A percentile compares a stretch with the other conserved stretches of the same genome.
Conservation (phyloP, 2,329 filamentous ascomycete genomes). For the Ilyonectria mors-panacis region DNA sequence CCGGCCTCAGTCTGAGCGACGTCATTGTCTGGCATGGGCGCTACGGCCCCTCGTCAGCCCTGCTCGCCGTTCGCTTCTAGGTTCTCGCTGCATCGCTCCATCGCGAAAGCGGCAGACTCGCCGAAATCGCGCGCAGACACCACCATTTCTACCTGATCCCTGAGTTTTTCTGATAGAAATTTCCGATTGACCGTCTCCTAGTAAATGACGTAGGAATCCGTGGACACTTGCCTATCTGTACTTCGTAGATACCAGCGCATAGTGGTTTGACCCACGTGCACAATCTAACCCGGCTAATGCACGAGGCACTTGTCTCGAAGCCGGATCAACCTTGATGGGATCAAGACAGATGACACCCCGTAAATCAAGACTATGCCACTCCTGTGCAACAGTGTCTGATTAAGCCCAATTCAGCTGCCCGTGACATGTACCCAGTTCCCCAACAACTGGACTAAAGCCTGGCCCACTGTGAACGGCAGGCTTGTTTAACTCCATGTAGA, state of each 20-base stretch:
- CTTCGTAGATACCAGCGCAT: neutral
- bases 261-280: neutral
- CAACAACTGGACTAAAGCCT: too few species aligned
- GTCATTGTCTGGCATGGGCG: conserved; percentile 42
- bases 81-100: conserved; percentile 8
- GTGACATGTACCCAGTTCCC: too few species aligned
- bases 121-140: conserved; percentile 2
- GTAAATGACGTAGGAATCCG: neutral
- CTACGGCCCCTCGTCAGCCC: conserved; percentile 11
- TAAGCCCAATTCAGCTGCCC: too few species aligned
- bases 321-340: neutral
- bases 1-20: conserved; percentile 36
- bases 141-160: neutral
- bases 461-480: too few species aligned
- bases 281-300: neutral
- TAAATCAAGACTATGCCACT: neutral
- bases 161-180: neutral
- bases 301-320: neutral
- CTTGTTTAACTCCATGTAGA: too few species aligned
- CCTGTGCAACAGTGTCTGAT: neutral
- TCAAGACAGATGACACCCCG: neutral
- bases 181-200: neutral
- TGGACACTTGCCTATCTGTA: neutral
- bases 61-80: conserved; percentile 26
- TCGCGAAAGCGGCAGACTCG: neutral